Conservation (phyloP, 2,329 filamentous ascomycete species). For the Aciculosporium take region DNA sequence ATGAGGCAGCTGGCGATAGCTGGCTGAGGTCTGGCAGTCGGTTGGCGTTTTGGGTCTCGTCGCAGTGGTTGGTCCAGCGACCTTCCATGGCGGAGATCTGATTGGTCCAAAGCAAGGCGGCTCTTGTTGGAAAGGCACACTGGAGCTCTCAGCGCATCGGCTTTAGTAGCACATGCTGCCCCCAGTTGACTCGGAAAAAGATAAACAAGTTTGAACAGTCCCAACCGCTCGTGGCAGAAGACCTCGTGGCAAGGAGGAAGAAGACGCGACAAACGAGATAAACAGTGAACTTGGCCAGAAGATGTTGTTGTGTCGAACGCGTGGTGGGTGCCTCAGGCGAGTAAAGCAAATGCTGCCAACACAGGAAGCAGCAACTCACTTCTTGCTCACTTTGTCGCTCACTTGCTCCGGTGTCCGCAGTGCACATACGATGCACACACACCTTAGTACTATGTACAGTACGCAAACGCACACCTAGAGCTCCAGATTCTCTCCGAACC, state of each 20-base stretch:
- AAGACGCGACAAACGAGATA: not conserved
- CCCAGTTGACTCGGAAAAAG: not conserved
- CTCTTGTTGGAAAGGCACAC: not conserved
- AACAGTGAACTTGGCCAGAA: not conserved
- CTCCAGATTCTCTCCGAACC: no score
- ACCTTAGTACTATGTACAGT: no score
- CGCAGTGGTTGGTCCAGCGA: slow-evolving; percentile 3
- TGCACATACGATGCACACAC: no score
- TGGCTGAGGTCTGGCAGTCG: slow-evolving; percentile 3
- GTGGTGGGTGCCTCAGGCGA: slow-evolving; percentile 6
- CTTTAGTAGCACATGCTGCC: not conserved
- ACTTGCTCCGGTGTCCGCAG: no score
- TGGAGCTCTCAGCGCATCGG: no score
- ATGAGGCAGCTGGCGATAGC: slow-evolving; percentile 12
- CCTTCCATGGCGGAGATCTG: slow-evolving; percentile 3
- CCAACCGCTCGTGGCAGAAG: not conserved
- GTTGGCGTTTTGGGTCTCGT: slow-evolving; percentile 2
- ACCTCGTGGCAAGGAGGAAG: not conserved
- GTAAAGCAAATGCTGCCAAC: not conserved
- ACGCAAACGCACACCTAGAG: no score
- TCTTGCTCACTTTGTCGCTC: slow-evolving; percentile 5
- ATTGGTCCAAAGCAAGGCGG: slow-evolving; percentile 1
- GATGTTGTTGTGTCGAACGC: not conserved
- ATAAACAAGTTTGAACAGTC: not conserved
- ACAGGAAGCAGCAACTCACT: slow-evolving; percentile 7